Base-by-base conservation (phyloP, 805 yeast genomes). In the Yarrowia bubula region DNA sequence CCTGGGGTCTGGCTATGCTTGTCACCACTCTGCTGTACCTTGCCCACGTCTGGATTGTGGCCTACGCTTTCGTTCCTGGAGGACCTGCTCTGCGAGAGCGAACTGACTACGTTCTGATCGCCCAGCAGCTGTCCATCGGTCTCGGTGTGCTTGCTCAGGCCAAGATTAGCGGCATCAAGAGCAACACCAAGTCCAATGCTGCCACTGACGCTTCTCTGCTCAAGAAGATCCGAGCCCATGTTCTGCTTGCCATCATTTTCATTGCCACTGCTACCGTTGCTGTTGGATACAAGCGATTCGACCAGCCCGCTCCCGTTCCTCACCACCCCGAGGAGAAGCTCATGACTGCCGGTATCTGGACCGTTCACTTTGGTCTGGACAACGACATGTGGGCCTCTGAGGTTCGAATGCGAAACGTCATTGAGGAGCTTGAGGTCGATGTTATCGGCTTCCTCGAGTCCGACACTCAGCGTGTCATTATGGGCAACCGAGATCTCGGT, bases 341-440 rank as follows among this genome's bases (percentile, higher is more conserved):
- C 4, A 83, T 95, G 71, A 92, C 97, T 1, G 92, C 98, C 2
- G 99, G 98, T 74, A 92, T 95, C 67, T 95, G 99, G 99, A 93
- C 98, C 22, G 87, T 95, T 69, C 99, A 95, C 78, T 95, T 95
- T 74, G 99, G 98, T 28, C 81, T 95, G 60, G 99, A 95, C 75
- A 95, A 95, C 75, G 97, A 92, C 74, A 88, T 95, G 95, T 95
- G 99, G 99, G 93, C 96, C 0, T 85, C 92, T 69, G 98, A 95
- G 76, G 86, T 84, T 47, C 84, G 98, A 69, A 93, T 95, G 97
- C 80, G 87, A 66, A 87, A 88, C 69, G 82, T 93, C 60, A 85
- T 95, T 67, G 80, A 78, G 67, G 98, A 93, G 70, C 86, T 96
- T 64, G 96, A 95, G 77, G 77, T 95, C 13, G 99, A 95, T 75